Percentiles rank a stretch among this genome's conserved stretches.
Conservation (phyloP, 176 grass and related monocot genomes). For the Rhipidocladum racemiflorum region DNA sequence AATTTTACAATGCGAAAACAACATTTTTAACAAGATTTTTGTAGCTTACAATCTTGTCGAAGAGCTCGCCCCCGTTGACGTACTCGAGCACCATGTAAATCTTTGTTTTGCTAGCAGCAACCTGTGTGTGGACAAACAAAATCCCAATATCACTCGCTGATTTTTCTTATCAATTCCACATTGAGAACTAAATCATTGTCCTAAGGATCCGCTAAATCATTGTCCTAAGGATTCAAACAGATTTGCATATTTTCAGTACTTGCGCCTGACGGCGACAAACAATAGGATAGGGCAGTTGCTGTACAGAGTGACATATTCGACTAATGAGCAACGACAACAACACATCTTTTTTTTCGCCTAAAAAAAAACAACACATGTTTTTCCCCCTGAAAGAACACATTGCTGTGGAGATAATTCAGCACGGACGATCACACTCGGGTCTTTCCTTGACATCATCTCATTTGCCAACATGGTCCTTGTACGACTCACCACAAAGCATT, state of each 20-base stretch:
- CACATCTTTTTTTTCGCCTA: too few species aligned
- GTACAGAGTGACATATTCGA: neutral
- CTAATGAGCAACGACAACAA: neutral
- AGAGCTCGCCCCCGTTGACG: slow-evolving; percentile 76
- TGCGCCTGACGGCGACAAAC: neutral
- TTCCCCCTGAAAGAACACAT: neutral
- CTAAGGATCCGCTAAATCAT: too few species aligned
- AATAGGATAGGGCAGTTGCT: neutral
- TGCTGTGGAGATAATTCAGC: neutral
- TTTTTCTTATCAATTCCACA: neutral
- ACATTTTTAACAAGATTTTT: neutral
- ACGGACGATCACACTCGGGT: neutral
- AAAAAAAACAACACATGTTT: too few species aligned
- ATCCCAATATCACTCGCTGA: neutral
- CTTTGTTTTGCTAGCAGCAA: slow-evolving; percentile 81
- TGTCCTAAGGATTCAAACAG: neutral
- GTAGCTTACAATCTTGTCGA: slow-evolving; percentile 78
- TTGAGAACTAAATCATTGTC: neutral
- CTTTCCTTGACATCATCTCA: neutral
- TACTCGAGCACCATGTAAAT: slow-evolving; percentile 92
- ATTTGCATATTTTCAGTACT: neutral
- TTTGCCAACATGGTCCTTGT: neutral
- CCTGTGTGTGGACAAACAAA: slow-evolving; percentile 31
- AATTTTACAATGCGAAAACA: neutral
- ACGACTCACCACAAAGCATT: neutral